Base-by-base conservation (phyloP, 2,329 filamentous ascomycete genomes). In the Nemania sp. region DNA sequence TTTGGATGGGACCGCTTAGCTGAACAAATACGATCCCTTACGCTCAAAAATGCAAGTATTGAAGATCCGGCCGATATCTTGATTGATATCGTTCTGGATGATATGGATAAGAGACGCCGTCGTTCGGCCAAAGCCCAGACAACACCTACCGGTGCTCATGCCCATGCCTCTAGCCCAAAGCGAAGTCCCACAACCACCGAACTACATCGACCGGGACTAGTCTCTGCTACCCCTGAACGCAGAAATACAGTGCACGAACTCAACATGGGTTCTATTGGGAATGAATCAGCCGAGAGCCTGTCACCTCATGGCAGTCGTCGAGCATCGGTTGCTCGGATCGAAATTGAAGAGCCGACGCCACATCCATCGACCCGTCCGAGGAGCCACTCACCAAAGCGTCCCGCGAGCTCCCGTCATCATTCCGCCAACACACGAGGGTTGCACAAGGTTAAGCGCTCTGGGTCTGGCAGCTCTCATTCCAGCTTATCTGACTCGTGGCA, bases 1-100 rank as follows among this genome's bases (percentile, higher is more conserved):
- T 96, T 91, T 73, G 94, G 94, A 53, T 99, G 94, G 94, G 93
- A 99, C 70, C 86, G 89, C 54, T 75, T 97, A 51, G 89, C 94
- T 7, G 94, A 99, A 68, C 92, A 97, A 71, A 77, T 99, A 59
- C 86, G 91, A 55, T 95, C 91, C 58, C 78, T 99, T 60, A 94
- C 90, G 2, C 78, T 99, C 61, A 96, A 91, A 74, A 86, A 91
- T 63, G 93, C 90, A 50, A 86, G 87, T 59, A 80, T 99, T 39
- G 91, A 97, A 60, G 92, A 99, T 67, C 91, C 91, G 3, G 87
- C 88, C 15, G 94, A 97, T 68, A 82, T 99, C 33, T 78, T 97
- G 42, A 90, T 94, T 60, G 88, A 95, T 64, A 95, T 99, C 63
- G 92, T 99, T 22, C 75, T 99, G 56, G 94, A 99, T 68, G 94